These are phyloP conservation scores for Ceratorhiza oryzae-sativae DNA, from an alignment of 1,284 basidiomycete genomes.

Conservation along the genomic window DNA sequence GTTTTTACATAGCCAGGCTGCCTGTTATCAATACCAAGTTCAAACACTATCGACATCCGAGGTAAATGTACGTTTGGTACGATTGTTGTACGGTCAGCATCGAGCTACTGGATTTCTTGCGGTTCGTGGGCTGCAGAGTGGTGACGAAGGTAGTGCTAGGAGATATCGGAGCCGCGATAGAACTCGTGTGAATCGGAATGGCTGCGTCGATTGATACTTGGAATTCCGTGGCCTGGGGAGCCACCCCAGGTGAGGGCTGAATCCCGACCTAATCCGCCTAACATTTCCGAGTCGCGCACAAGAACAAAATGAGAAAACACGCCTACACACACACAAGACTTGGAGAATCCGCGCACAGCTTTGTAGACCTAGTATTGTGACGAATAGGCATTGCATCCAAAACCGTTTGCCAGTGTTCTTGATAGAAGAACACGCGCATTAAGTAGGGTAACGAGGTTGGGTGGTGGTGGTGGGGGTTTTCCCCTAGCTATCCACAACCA, in stretches of 20 bases:
- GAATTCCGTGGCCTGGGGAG: constrained; percentile 1
- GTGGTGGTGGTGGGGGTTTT: not conserved
- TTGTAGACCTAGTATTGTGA: not conserved
- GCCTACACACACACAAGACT: not conserved
- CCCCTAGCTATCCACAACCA: not conserved
- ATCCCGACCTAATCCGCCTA: not conserved
- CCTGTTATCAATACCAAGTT: not conserved
- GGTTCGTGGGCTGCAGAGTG: constrained; percentile 14
- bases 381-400: not conserved
- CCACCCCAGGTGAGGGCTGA: constrained; percentile 2
- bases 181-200: constrained; percentile 15
- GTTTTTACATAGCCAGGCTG: too few species aligned
- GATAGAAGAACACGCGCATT: not conserved
- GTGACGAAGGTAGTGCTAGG: not conserved
- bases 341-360: not conserved
- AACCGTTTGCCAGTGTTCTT: not conserved
- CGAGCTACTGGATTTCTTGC: not conserved
- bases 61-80: not conserved
- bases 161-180: not conserved
- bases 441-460: constrained; percentile 1
- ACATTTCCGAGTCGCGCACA: not conserved
- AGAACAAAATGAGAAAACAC: constrained; percentile 21
- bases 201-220: constrained; percentile 18
- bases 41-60: constrained; percentile 4
- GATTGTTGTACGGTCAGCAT: not conserved